Conservation (phyloP, 768 basidiomycete species). For the Tricholoma matsutake region DNA sequence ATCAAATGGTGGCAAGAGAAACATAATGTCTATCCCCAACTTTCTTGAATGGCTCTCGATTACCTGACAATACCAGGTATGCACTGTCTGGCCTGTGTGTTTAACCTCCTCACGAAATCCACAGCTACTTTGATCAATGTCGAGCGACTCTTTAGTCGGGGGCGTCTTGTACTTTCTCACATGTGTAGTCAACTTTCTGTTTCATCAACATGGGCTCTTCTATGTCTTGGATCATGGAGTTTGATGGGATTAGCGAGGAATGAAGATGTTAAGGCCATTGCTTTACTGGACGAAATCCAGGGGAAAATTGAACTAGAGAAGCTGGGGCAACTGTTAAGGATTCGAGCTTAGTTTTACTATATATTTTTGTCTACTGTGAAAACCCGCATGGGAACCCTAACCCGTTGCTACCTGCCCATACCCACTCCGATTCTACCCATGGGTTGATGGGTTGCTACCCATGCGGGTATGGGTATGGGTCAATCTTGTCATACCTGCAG, state of each 20-base stretch:
- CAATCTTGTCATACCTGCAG: no score
- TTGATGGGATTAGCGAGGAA: background rate
- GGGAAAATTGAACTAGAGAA: background rate
- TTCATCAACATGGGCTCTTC: background rate
- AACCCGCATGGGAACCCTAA: background rate
- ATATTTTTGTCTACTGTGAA: background rate
- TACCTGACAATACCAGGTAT: constrained; percentile 27
- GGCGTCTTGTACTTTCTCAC: background rate
- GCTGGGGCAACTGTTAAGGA: background rate
- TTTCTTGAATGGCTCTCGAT: no score
- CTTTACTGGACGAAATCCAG: background rate
- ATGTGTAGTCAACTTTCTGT: background rate
- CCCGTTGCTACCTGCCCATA: background rate
- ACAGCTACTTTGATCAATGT: background rate
- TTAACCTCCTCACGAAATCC: background rate
- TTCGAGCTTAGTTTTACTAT: background rate
- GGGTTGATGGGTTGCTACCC: background rate
- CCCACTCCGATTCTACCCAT: background rate
- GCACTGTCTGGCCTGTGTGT: background rate
- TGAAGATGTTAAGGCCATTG: background rate
- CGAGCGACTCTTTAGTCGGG: background rate
- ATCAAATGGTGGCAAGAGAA: constrained; percentile 22
- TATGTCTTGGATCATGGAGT: background rate
- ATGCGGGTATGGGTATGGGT: no score
- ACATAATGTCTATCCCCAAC: constrained; percentile 12